Evolutionary conservation across 2,329 filamentous ascomycete species (phyloP).

Genomic region (Nothopassalora personata): DNA sequence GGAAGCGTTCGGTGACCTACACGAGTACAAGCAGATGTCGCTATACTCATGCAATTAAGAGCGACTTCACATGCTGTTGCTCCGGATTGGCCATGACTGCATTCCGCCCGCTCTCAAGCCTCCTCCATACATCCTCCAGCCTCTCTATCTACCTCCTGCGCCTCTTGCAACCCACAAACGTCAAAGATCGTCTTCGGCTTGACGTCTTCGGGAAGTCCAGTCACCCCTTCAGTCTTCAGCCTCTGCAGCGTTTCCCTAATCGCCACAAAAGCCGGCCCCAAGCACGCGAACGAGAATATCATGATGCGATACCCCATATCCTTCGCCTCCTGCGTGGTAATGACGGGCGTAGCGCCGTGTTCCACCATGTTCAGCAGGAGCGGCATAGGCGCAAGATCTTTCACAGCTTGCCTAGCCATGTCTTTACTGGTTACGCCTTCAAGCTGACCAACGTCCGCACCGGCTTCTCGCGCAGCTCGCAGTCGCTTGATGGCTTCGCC

Average conservation of each 20-base stretch:
- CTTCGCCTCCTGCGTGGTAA: conserved; percentile 47
- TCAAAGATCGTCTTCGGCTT: conserved; percentile 15
- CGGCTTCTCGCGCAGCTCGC: conserved; percentile 45
- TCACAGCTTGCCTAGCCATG: conserved; percentile 44
- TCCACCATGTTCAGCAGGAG: conserved; percentile 54
- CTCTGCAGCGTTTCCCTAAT: conserved; percentile 11
- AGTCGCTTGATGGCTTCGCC: conserved; percentile 50
- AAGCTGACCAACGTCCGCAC: conserved; percentile 55
- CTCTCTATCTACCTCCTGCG: conserved; percentile 8
- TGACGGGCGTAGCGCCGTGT: conserved; percentile 51
- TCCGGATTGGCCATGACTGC: too few species aligned
- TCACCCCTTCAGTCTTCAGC: conserved; percentile 15
- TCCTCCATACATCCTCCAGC: conserved; percentile 10
- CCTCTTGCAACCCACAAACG: conserved; percentile 12
- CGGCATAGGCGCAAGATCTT: conserved; percentile 45
- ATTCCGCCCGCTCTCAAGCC: background rate
- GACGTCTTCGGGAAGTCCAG: conserved; percentile 6
- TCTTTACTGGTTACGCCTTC: conserved; percentile 49
- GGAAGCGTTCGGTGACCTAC: too few species aligned
- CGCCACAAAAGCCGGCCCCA: conserved; percentile 11
- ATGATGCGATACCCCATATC: conserved; percentile 53
- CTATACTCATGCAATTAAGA: too few species aligned
- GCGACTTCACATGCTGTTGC: too few species aligned
- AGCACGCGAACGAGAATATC: conserved; percentile 37
- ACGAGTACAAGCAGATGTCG: too few species aligned